Conservation (phyloP, 805 yeast species). For the Cyberlindnera samutprakarnensis region DNA sequence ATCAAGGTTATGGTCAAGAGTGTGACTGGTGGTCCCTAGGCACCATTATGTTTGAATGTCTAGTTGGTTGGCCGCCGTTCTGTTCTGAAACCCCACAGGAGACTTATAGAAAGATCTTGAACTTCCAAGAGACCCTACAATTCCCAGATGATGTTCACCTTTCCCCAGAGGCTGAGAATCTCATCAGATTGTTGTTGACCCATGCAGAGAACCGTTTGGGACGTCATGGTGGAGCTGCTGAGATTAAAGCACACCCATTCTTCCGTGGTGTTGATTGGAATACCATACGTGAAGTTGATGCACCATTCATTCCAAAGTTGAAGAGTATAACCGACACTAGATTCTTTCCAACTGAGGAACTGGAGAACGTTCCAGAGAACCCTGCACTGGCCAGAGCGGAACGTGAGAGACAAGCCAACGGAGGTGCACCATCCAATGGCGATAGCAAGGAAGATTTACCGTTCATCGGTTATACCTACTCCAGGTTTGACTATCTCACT, state of each 20-base stretch:
- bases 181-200: constrained; percentile 80
- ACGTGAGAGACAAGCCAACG: constrained; percentile 45
- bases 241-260: constrained; percentile 66
- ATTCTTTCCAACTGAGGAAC: constrained; percentile 96
- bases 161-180: constrained; percentile 89
- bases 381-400: constrained; percentile 68
- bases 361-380: constrained; percentile 89
- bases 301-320: constrained; percentile 94
- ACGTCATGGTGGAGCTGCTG: constrained; percentile 53
- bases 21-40: constrained; percentile 99
- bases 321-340: constrained; percentile 92
- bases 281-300: constrained; percentile 57
- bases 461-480: constrained; percentile 94
- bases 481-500: constrained; percentile 89
- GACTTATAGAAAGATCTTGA: constrained; percentile 85
- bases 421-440: constrained; percentile 33
- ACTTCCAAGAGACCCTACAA: constrained; percentile 79
- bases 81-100: constrained; percentile 92
- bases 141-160: constrained; percentile 84
- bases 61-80: constrained; percentile 97
- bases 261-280: constrained; percentile 85
- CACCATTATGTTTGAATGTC: constrained; percentile 92
- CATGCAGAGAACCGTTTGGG: constrained; percentile 77
- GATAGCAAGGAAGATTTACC: constrained; percentile 84
- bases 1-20: constrained; percentile 88